phyloP scores from a whole-genome alignment of 345 rosid species.

The Citrus reticulata region DNA sequence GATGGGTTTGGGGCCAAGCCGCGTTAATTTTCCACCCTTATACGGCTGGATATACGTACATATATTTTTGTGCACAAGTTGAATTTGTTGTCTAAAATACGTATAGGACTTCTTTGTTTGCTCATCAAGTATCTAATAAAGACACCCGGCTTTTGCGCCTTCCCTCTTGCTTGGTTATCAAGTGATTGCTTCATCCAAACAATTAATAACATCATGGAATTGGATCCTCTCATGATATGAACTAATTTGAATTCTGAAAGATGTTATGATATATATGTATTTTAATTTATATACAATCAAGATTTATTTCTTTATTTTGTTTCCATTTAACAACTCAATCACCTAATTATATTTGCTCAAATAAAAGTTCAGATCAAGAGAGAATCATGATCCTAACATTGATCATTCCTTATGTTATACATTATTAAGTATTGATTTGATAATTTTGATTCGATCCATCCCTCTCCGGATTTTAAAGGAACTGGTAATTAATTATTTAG shows the following conservation, averaged over 20 bases:
- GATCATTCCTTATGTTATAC: no score
- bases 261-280: no score
- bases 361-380: no score
- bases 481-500: not conserved
- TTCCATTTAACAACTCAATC: no score
- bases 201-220: no score
- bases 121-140: not conserved
- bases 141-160: not conserved
- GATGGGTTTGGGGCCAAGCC: not conserved
- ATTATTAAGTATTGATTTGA: no score
- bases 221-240: no score
- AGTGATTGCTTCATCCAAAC: not conserved
- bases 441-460: not conserved
- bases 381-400: no score
- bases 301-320: no score
- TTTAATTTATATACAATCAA: no score
- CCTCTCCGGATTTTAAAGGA: not conserved
- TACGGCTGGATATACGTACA: not conserved
- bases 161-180: not conserved
- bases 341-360: no score
- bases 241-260: accelerated
- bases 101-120: not conserved
- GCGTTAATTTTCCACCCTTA: not conserved
- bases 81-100: not conserved
- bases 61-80: not conserved